Evolutionary conservation across 441 rosid genomes (phyloP).

Genomic region (Pelargonium fulgidum): DNA sequence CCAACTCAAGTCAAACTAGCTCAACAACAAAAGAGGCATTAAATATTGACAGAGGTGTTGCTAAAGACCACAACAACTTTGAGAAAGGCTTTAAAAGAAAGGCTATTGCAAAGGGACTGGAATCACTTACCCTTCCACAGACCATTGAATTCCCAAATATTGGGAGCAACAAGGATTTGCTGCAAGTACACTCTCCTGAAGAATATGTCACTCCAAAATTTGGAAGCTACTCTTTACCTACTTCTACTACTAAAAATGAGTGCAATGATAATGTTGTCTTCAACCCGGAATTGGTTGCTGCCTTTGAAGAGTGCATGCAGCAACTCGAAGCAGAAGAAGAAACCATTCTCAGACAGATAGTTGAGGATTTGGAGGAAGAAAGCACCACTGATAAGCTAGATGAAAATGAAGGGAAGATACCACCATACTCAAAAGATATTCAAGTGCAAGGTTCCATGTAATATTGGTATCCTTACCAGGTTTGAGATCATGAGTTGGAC

Average conservation of each 20-base stretch:
- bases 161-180: constrained; percentile 28
- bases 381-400: constrained; percentile 16
- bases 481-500: not conserved
- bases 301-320: constrained; percentile 33
- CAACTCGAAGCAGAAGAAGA: constrained; percentile 41
- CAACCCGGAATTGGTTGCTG: constrained; percentile 33
- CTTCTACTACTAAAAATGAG: constrained; percentile 4
- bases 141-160: constrained; percentile 26
- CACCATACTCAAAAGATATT: constrained; percentile 1
- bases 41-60: constrained; percentile 1
- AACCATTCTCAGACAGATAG: constrained; percentile 29
- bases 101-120: constrained; percentile 27
- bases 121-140: constrained; percentile 26
- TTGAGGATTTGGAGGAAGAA: constrained; percentile 20
- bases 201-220: constrained; percentile 35
- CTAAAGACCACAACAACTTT: constrained; percentile 11
- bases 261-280: constrained; percentile 18
- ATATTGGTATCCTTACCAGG: not conserved
- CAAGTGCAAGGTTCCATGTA: not conserved
- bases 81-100: constrained; percentile 29
- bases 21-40: constrained; percentile 2
- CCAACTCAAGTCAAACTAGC: constrained; percentile 1
- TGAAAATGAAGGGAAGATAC: constrained; percentile 9
- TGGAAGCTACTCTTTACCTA: constrained; percentile 24
- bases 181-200: constrained; percentile 25